Conservation (phyloP, 2,329 filamentous ascomycete species). For the Venturia asperata region DNA sequence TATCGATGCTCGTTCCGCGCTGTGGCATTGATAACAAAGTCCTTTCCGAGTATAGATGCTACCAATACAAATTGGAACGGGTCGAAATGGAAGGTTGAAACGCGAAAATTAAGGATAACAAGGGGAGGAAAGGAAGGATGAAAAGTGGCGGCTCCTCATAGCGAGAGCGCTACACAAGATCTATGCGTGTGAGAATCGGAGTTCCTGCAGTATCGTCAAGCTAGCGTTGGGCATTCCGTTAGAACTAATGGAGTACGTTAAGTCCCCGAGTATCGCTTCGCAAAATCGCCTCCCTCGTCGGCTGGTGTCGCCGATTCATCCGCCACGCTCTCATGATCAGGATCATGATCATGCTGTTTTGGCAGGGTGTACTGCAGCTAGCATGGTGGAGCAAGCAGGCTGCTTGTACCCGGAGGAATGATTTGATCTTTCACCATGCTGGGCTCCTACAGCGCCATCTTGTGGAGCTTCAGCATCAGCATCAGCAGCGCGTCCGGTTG, state of each 20-base stretch:
- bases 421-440: not conserved
- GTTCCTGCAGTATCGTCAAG: not conserved
- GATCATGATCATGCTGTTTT: not conserved
- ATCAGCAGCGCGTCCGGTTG: not conserved
- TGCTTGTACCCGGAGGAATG: conserved; percentile 3
- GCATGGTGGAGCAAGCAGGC: not conserved
- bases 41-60: not conserved
- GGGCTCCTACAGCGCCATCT: conserved; percentile 17
- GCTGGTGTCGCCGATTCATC: not conserved
- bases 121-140: not conserved
- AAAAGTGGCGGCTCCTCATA: not conserved
- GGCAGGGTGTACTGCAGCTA: not conserved
- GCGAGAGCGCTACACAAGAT: conserved; percentile 3
- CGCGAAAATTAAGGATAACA: not conserved
- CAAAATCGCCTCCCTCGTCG: not conserved
- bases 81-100: not conserved
- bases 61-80: not conserved
- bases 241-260: not conserved
- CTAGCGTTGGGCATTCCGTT: not conserved
- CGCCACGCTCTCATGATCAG: conserved; percentile 11
- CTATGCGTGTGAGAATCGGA: not conserved
- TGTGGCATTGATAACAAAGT: not conserved
- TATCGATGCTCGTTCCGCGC: not conserved
- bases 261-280: not conserved
- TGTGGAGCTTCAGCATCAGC: no score